Evolutionary conservation across 345 rosid species (phyloP).

Genomic region (Diplotaxis tenuifolia): DNA sequence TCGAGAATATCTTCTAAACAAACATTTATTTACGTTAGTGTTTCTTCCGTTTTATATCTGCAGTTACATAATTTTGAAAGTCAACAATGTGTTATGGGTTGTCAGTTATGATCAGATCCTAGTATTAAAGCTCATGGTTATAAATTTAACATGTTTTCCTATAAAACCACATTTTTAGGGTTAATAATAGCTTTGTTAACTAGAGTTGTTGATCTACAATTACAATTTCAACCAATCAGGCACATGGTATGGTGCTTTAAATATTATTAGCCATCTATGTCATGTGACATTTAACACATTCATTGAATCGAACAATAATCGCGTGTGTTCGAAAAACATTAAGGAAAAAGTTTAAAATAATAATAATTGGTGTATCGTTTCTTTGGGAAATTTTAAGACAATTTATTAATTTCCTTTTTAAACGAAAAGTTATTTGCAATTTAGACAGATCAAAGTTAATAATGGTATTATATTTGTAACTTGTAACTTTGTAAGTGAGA

Average conservation of each 20-base stretch:
- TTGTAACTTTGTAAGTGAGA: neutral
- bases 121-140: neutral
- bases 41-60: neutral
- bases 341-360: neutral
- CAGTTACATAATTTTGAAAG: neutral
- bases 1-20: neutral
- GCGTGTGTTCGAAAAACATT: neutral
- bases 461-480: neutral
- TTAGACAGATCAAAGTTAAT: neutral
- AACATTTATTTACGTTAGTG: neutral
- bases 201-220: neutral
- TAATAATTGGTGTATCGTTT: neutral
- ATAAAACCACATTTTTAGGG: too few relatives aligned
- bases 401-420: neutral
- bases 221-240: neutral
- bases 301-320: neutral
- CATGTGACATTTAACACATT: neutral
- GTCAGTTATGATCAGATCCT: constrained; percentile 2
- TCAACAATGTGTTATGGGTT: constrained; percentile 16
- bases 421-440: neutral
- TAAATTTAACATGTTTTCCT: neutral
- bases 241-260: neutral
- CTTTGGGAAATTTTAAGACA: neutral
- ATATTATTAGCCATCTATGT: neutral
- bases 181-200: neutral